These are phyloP conservation scores for Coemansia sp. DNA, from an alignment of 192 early-diverging fungal genomes.

Conservation along the genomic window DNA sequence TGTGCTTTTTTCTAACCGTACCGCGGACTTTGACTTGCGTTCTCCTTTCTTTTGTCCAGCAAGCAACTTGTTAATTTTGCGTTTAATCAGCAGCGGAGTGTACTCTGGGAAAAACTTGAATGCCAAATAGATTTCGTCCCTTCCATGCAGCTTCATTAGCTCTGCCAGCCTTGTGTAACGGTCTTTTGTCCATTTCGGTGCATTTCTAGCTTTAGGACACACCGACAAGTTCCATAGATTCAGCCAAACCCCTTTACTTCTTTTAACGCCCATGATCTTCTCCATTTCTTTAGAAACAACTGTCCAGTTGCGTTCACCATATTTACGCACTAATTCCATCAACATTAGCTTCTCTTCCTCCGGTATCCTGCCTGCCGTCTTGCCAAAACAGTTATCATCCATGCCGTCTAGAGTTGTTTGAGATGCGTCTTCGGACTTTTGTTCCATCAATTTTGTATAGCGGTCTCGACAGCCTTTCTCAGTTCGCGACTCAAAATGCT, in stretches of 20 bases:
- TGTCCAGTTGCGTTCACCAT: constrained; percentile 29
- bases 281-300: constrained; percentile 15
- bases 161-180: constrained; percentile 3
- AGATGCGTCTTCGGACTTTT: too few relatives aligned
- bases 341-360: too few relatives aligned
- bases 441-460: too few relatives aligned
- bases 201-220: constrained; percentile 17
- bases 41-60: background rate
- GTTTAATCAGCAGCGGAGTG: constrained; percentile 14
- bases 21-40: background rate
- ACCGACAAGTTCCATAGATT: constrained; percentile 9
- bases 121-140: constrained; percentile 30
- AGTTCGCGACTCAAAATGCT: too few relatives aligned
- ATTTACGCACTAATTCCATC: constrained; percentile 4
- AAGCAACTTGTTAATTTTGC: too few relatives aligned
- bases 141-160: constrained; percentile 16
- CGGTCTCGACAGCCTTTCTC: too few relatives aligned
- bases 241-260: background rate
- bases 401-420: too few relatives aligned
- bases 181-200: constrained; percentile 20
- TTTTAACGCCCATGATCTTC: background rate
- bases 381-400: too few relatives aligned
- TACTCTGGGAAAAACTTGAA: constrained; percentile 44
- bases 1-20: too few relatives aligned
- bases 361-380: too few relatives aligned